phyloP scores from a whole-genome alignment of 495 filamentous ascomycete species.

The Daldinia childiae region DNA sequence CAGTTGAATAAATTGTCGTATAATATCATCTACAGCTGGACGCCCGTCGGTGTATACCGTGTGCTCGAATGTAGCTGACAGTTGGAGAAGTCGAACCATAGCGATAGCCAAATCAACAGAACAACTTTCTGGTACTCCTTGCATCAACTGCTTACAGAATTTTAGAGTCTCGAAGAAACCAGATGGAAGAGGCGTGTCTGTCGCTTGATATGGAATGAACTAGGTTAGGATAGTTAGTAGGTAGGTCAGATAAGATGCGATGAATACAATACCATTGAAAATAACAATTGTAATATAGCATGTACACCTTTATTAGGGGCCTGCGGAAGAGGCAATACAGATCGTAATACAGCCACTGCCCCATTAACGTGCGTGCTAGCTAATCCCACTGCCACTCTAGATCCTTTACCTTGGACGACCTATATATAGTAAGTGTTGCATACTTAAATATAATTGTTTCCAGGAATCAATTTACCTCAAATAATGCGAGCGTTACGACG shows the following conservation, averaged over 20 bases:
- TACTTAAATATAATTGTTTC: neutral
- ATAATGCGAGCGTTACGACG: slow-evolving; percentile 58
- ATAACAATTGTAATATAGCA: slow-evolving; percentile 54
- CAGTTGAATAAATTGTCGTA: slow-evolving; percentile 46
- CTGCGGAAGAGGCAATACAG: slow-evolving; percentile 43
- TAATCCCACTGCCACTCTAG: slow-evolving; percentile 42
- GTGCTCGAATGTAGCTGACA: slow-evolving; percentile 44
- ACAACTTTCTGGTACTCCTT: slow-evolving; percentile 35
- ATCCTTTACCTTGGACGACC: slow-evolving; percentile 49
- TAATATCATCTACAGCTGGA: slow-evolving; percentile 41
- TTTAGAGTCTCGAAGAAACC: slow-evolving; percentile 51
- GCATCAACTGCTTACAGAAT: slow-evolving; percentile 41
- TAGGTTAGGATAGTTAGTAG: slow-evolving; percentile 40
- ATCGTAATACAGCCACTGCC: slow-evolving; percentile 53
- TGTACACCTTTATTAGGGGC: slow-evolving; percentile 46
- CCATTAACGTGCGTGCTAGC: slow-evolving; percentile 59
- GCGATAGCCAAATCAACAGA: slow-evolving; percentile 48
- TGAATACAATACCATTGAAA: slow-evolving; percentile 50
- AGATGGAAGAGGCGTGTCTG: slow-evolving; percentile 46
- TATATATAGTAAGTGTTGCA: slow-evolving; percentile 31
- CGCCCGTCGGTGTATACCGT: slow-evolving; percentile 48
- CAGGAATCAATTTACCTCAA: slow-evolving; percentile 50
- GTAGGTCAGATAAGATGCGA: neutral
- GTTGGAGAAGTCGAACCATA: slow-evolving; percentile 47
- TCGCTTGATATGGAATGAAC: slow-evolving; percentile 50